These are phyloP conservation scores for Melanopsichium pennsylvanicum DNA, from an alignment of 1,284 basidiomycete genomes.

Conservation along the genomic window DNA sequence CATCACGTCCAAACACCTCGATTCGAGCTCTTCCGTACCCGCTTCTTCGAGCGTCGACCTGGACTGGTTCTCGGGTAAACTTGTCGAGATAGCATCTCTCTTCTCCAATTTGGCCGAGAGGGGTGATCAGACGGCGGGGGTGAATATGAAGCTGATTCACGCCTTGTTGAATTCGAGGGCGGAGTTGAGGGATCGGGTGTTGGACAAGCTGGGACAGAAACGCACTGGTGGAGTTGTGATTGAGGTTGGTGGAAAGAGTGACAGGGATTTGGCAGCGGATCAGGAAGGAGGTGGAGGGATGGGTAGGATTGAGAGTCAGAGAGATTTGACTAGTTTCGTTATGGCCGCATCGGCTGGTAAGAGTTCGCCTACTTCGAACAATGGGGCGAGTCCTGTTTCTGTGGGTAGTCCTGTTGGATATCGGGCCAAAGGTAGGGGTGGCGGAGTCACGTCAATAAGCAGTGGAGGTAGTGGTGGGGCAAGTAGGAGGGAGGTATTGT, in stretches of 20 bases:
- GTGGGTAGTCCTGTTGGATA: background rate
- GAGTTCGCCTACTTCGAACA: background rate
- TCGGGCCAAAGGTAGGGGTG: background rate
- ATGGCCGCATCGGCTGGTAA: conserved; percentile 5
- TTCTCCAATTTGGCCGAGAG: conserved; percentile 20
- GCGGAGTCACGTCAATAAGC: too few species aligned
- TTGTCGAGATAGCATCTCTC: conserved; percentile 20
- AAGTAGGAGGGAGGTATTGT: background rate
- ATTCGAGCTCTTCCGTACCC: conserved; percentile 1
- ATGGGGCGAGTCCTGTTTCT: background rate
- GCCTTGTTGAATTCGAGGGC: conserved; percentile 20
- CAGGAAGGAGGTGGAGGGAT: background rate
- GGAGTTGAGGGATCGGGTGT: conserved; percentile 24
- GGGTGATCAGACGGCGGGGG: conserved; percentile 19
- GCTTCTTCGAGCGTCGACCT: conserved; percentile 13
- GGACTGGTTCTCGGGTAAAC: conserved; percentile 25
- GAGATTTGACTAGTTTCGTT: conserved; percentile 24
- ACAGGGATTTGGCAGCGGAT: background rate
- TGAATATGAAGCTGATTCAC: conserved; percentile 23
- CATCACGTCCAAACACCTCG: conserved; percentile 1
- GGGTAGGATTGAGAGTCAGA: conserved; percentile 15
- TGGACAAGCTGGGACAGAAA: conserved; percentile 17
- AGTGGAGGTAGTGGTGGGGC: background rate
- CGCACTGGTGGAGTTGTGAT: too few species aligned
- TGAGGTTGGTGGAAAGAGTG: too few species aligned